These are phyloP conservation scores for Acanthamoeba rhysodes DNA, from an alignment of 208 protist species.

Conservation along the genomic window DNA sequence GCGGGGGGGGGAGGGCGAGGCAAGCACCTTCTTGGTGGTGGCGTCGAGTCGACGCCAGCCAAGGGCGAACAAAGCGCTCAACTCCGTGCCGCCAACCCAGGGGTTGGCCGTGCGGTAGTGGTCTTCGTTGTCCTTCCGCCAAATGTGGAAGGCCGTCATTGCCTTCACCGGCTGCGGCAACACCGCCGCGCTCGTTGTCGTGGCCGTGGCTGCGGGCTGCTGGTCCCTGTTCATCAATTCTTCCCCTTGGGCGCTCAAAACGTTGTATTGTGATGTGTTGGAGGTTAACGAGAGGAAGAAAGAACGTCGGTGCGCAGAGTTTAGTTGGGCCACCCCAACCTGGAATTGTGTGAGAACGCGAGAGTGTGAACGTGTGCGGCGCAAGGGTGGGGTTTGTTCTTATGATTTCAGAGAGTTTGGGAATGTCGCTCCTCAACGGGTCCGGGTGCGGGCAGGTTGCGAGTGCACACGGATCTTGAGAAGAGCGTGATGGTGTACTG, in stretches of 20 bases:
- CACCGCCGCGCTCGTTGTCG: too few species aligned
- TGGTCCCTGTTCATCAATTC: too few species aligned
- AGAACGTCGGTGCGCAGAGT: too few species aligned
- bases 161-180: not conserved
- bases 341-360: too few species aligned
- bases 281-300: too few species aligned
- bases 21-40: not conserved
- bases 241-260: too few species aligned
- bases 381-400: not conserved
- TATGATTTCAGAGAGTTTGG: not conserved
- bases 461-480: constrained; percentile 6
- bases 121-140: not conserved
- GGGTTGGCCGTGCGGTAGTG: not conserved
- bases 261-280: too few species aligned
- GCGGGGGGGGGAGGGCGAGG: not conserved
- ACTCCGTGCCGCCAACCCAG: not conserved
- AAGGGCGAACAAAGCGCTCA: not conserved
- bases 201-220: too few species aligned
- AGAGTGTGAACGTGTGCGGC: too few species aligned
- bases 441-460: not conserved
- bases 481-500: constrained; percentile 3
- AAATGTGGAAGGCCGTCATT: not conserved
- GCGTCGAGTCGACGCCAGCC: not conserved
- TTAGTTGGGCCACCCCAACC: too few species aligned
- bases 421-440: constrained; percentile 50